Conservation (phyloP, 129 eudicot genomes). For the Flaveria brownii region DNA sequence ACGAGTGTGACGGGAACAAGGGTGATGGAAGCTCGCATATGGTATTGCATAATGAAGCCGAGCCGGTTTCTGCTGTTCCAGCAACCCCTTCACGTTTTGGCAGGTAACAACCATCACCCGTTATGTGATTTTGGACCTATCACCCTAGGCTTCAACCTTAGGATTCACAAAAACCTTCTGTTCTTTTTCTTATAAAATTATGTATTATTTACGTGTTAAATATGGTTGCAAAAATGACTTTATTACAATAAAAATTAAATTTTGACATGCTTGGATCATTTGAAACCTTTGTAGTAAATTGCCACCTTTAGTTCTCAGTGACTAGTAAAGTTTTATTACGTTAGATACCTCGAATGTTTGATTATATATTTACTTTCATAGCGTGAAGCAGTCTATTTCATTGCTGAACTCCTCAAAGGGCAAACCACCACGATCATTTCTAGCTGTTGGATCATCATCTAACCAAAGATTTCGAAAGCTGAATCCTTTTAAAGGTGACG, state of each 20-base stretch:
- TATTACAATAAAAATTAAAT: conserved; percentile 64
- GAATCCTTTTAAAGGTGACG: conserved; percentile 38
- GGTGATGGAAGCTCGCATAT: conserved; percentile 40
- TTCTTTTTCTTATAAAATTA: neutral
- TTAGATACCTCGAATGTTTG: conserved; percentile 22
- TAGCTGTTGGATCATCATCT: conserved; percentile 52
- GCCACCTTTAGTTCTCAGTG: neutral
- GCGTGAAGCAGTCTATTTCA: conserved; percentile 37
- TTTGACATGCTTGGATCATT: conserved; percentile 55
- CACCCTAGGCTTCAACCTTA: neutral
- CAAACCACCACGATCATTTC: conserved; percentile 68
- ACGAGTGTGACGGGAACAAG: conserved; percentile 43
- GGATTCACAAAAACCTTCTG: neutral
- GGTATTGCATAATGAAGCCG: conserved; percentile 38
- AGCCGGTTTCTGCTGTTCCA: conserved; percentile 52
- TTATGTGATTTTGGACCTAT: neutral
- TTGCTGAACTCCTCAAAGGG: conserved; percentile 61
- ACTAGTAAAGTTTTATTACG: neutral
- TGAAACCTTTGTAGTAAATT: neutral
- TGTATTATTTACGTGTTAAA: neutral
- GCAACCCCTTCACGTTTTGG: conserved; percentile 61
- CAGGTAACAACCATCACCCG: conserved; percentile 43
- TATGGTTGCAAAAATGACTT: conserved; percentile 8
- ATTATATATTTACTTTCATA: neutral
- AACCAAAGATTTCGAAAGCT: conserved; percentile 48